Conservation (phyloP, 805 yeast species). For the Lipomyces sp. region DNA sequence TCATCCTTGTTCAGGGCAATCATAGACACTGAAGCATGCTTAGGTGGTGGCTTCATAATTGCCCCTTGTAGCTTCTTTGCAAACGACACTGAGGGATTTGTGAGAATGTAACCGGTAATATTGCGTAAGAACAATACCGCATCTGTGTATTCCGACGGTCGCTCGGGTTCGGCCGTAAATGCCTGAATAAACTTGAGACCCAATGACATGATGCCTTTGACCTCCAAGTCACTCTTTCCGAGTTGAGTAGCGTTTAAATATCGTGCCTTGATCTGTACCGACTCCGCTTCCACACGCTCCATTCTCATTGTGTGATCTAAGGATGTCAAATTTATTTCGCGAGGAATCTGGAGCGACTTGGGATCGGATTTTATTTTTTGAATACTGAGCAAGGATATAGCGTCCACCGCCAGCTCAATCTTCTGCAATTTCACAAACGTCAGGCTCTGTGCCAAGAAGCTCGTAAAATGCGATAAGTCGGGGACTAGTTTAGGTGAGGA, state of each 20-base stretch:
- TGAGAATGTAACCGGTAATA: conserved; percentile 45
- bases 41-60: conserved; percentile 50
- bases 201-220: conserved; percentile 30
- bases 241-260: conserved; percentile 48
- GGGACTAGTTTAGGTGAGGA: conserved; percentile 43
- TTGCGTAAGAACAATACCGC: conserved; percentile 42
- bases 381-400: conserved; percentile 40
- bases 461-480: conserved; percentile 45
- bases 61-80: conserved; percentile 46
- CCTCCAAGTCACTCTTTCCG: conserved; percentile 36
- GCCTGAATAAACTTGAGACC: conserved; percentile 33
- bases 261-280: conserved; percentile 42
- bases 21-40: conserved; percentile 45
- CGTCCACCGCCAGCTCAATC: conserved; percentile 43
- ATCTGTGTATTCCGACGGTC: conserved; percentile 44
- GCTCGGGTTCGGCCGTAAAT: conserved; percentile 37
- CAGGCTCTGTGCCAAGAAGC: conserved; percentile 49
- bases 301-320: conserved; percentile 42
- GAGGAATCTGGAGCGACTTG: conserved; percentile 38
- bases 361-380: conserved; percentile 40
- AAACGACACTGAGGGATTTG: conserved; percentile 43
- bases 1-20: conserved; percentile 42
- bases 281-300: conserved; percentile 37
- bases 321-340: conserved; percentile 37
- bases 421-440: conserved; percentile 44